A percentile compares a stretch with the other conserved stretches of the same genome.
These are phyloP conservation scores for Simplicillium sp. DNA, from an alignment of 2,329 filamentous ascomycete genomes.

Conservation along the genomic window DNA sequence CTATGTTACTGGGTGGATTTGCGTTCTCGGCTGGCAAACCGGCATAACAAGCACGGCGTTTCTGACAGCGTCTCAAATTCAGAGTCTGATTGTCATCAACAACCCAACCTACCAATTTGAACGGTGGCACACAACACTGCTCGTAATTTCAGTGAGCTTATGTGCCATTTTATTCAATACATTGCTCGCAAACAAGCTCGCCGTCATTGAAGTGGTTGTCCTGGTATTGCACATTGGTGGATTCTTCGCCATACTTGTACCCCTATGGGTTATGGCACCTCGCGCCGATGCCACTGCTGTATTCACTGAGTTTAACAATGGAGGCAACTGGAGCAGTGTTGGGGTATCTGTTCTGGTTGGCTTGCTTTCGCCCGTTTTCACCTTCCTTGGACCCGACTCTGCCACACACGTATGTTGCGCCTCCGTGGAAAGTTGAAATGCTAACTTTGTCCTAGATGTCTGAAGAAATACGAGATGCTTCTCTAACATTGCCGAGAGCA, in stretches of 20 bases:
- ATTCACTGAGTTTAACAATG: conserved; percentile 20
- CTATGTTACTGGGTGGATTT: conserved; percentile 40
- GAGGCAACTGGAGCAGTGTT: conserved; percentile 17
- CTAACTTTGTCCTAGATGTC: conserved; percentile 13
- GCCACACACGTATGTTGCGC: too few relatives aligned
- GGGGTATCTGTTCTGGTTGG: conserved; percentile 26
- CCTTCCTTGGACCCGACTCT: too few relatives aligned
- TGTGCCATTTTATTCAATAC: conserved; percentile 34
- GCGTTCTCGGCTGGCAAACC: conserved; percentile 33
- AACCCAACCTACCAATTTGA: conserved; percentile 21
- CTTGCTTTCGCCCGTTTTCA: conserved; percentile 22
- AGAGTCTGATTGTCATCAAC: conserved; percentile 30
- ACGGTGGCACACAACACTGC: conserved; percentile 31
- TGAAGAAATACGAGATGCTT: conserved; percentile 25
- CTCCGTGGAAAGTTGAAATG: too few relatives aligned
- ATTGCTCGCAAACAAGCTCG: conserved; percentile 24
- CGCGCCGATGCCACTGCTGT: conserved; percentile 14
- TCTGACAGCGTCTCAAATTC: conserved; percentile 32
- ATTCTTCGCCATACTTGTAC: conserved; percentile 20
- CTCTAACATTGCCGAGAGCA: conserved; percentile 17
- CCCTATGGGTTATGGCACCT: conserved; percentile 25
- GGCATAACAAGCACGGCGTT: conserved; percentile 28
- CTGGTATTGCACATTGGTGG: conserved; percentile 27
- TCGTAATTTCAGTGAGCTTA: conserved; percentile 29
- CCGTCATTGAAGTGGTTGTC: conserved; percentile 31